A percentile compares a stretch with the other conserved stretches of the same genome.
These are phyloP conservation scores for Xylariaceae sp. DNA, from an alignment of 2,329 filamentous ascomycete species.

Conservation along the genomic window DNA sequence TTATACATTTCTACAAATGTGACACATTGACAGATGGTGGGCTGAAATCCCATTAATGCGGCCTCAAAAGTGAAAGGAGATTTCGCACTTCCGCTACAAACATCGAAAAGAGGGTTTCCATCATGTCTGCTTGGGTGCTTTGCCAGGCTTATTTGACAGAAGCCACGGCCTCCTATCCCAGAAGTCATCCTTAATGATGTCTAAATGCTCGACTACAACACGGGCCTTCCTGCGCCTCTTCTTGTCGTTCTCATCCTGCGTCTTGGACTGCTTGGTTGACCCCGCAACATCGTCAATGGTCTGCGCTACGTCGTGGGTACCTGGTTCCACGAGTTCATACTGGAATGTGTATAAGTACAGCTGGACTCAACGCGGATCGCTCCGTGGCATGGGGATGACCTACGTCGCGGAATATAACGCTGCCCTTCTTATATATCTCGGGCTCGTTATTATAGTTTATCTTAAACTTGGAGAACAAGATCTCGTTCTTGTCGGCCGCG, in stretches of 20 bases:
- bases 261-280: slow-evolving; percentile 60
- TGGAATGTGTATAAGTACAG: slow-evolving; percentile 32
- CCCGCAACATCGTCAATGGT: slow-evolving; percentile 47
- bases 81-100: no score
- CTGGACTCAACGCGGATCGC: neutral
- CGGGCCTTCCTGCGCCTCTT: slow-evolving; percentile 76
- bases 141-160: slow-evolving; percentile 67
- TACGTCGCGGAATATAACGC: slow-evolving; percentile 79
- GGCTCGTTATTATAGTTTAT: slow-evolving; percentile 98
- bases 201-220: slow-evolving; percentile 77
- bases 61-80: slow-evolving; percentile 6
- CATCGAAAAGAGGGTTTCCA: no score
- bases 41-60: neutral
- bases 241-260: slow-evolving; percentile 75
- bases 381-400: slow-evolving; percentile 22
- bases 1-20: no score
- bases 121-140: slow-evolving; percentile 56
- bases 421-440: slow-evolving; percentile 90
- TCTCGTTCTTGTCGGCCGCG: slow-evolving; percentile 89
- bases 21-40: no score
- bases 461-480: slow-evolving; percentile 78
- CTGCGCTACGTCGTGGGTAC: slow-evolving; percentile 40
- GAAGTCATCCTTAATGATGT: slow-evolving; percentile 94
- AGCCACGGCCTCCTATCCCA: slow-evolving; percentile 87
- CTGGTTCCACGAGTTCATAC: slow-evolving; percentile 66